Base-by-base conservation (phyloP, 1,284 basidiomycete species). In the Trametes hirsuta region DNA sequence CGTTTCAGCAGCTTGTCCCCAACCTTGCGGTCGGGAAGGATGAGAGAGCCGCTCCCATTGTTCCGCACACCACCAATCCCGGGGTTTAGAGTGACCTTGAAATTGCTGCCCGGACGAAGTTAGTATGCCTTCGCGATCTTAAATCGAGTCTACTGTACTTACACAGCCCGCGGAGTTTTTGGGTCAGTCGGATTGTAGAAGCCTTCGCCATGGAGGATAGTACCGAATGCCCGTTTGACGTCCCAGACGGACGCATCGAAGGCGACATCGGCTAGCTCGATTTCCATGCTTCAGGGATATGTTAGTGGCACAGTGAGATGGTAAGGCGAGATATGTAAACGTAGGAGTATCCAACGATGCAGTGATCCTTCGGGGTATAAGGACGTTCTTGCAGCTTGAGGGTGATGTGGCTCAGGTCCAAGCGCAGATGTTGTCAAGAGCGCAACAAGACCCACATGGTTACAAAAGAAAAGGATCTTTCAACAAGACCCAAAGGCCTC, bases 31-130 rank as follows among this genome's bases (percentile, higher is more conserved):
- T 42, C 71, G 6, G 81, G 84, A 1, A 89, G 59, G 2, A 76
- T 83, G 36, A 91, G 65, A 15, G 66, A 68, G 2, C 86, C 88
- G 9, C 77, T 76, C 3, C 87, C 86, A 66, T 83, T 76, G 69
- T 90, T 88, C 6, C 81, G 74, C n/a, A 81, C 76, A 2, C 81
- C 80, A 24, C 81, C 81, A 0, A 75, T 76, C 46, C 75, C 74
- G 62, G 77, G 79, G 50, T 85, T 81, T 11, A 91, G 71, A 15
- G 65, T 69, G 37, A 90, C 81, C 47, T 75, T 66, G 72, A 90
- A 91, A 63, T 91, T 90, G 10, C 71, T 73, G 35, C 1, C 18
- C 12, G 2, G 22, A 30, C 30, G 21, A 48, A 8, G 35, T 22
- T 8, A 11, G 6, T 14, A 24, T 12, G 18, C 12, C 18, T 37